phyloP scores from a whole-genome alignment of 1,139 yeast genomes.

The Hyphopichia pseudoburtonii region DNA sequence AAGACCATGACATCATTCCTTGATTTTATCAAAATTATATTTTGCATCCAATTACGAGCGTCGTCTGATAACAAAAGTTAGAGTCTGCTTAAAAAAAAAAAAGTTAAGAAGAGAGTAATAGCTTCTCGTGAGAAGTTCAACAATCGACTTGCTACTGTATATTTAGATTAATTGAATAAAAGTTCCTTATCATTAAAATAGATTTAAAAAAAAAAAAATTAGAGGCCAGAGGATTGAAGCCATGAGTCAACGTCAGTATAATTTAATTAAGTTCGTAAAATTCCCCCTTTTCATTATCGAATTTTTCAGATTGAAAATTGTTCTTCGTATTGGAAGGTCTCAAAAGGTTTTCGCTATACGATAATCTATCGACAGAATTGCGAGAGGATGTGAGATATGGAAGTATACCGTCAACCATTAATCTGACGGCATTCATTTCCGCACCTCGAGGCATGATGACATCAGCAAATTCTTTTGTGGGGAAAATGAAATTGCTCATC shows the following conservation, averaged over 20 bases:
- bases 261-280: conserved; percentile 48
- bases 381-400: conserved; percentile 35
- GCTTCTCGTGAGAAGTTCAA: too few species aligned
- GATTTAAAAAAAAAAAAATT: too few species aligned
- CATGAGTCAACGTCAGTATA: too few species aligned
- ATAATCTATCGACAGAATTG: conserved; percentile 14
- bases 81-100: too few species aligned
- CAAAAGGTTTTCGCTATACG: conserved; percentile 15
- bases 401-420: conserved; percentile 74
- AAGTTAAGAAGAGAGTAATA: too few species aligned
- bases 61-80: too few species aligned
- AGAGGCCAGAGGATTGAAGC: too few species aligned
- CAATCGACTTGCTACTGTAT: conserved; percentile 1
- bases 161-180: conserved; percentile 3
- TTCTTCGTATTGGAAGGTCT: conserved; percentile 21
- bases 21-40: too few species aligned
- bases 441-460: conserved; percentile 78
- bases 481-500: conserved; percentile 69
- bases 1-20: conserved; percentile 14
- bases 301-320: conserved; percentile 39
- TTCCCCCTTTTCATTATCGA: conserved; percentile 49
- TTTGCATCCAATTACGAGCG: too few species aligned
- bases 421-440: conserved; percentile 57
- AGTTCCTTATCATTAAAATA: not conserved
- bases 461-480: conserved; percentile 80